phyloP scores from a whole-genome alignment of 2,329 filamentous ascomycete species.

The Paraconiothyrium sp. region DNA sequence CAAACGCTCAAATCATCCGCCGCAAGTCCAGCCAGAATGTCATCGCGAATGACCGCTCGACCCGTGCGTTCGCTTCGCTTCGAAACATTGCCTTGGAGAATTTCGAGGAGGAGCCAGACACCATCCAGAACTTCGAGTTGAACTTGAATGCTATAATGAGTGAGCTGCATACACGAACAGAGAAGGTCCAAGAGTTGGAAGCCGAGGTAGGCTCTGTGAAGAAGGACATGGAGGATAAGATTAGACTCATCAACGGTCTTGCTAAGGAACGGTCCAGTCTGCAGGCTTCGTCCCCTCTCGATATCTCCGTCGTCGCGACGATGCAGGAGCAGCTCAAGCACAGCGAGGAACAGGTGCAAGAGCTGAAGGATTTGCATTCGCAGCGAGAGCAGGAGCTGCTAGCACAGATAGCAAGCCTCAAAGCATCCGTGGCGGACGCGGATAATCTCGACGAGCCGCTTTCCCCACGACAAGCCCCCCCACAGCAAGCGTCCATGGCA shows the following conservation, averaged over 20 bases:
- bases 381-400: slow-evolving; percentile 78
- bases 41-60: slow-evolving; percentile 86
- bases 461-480: slow-evolving; percentile 27
- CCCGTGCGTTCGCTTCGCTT: slow-evolving; percentile 88
- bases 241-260: slow-evolving; percentile 92
- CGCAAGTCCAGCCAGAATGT: slow-evolving; percentile 93
- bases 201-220: slow-evolving; percentile 82
- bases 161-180: slow-evolving; percentile 85
- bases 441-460: slow-evolving; percentile 29
- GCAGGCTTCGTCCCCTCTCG: slow-evolving; percentile 80
- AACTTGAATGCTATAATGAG: slow-evolving; percentile 93
- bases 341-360: slow-evolving; percentile 79
- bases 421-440: slow-evolving; percentile 58
- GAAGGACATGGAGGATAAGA: slow-evolving; percentile 97
- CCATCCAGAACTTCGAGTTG: slow-evolving; percentile 90
- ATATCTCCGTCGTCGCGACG: slow-evolving; percentile 88
- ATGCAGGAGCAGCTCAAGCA: slow-evolving; percentile 89
- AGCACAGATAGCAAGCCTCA: slow-evolving; percentile 75
- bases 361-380: slow-evolving; percentile 77
- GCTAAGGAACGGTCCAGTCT: slow-evolving; percentile 92
- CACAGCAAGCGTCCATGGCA: slow-evolving; percentile 18
- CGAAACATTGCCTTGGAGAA: slow-evolving; percentile 88
- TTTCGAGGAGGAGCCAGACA: slow-evolving; percentile 82
- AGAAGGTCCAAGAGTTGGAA: slow-evolving; percentile 90
- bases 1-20: slow-evolving; percentile 81